These are phyloP conservation scores for Candida pini DNA, from an alignment of 805 yeast genomes.

Conservation along the genomic window DNA sequence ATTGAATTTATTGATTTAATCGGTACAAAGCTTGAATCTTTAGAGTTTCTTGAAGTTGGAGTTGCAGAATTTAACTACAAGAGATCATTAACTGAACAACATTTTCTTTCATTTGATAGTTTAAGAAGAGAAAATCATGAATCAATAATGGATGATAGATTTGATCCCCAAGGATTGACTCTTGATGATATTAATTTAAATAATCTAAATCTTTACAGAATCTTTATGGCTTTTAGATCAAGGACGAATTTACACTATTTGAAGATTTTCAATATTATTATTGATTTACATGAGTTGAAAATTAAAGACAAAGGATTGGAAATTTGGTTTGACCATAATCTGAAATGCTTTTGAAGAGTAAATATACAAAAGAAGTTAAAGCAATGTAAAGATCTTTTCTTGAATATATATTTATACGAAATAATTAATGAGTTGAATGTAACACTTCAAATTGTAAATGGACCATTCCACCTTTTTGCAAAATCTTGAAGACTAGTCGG, in stretches of 20 bases:
- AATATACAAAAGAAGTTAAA: too few relatives aligned
- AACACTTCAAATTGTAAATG: too few relatives aligned
- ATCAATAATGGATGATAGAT: neutral
- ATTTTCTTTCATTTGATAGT: slow-evolving; percentile 9
- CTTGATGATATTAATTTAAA: slow-evolving; percentile 6
- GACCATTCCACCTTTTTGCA: too few relatives aligned
- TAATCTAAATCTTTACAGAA: slow-evolving; percentile 5
- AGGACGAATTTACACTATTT: slow-evolving; percentile 14
- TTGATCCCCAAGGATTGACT: neutral
- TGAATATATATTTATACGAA: too few relatives aligned
- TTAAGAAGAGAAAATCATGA: slow-evolving; percentile 2
- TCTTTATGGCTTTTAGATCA: slow-evolving; percentile 5
- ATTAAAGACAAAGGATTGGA: slow-evolving; percentile 19
- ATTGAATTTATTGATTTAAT: slow-evolving; percentile 6
- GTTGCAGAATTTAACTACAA: slow-evolving; percentile 14
- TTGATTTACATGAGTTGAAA: slow-evolving; percentile 11
- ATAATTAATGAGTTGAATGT: too few relatives aligned
- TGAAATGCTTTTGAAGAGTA: slow-evolving; percentile 9
- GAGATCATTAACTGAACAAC: slow-evolving; percentile 8
- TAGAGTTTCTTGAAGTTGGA: slow-evolving; percentile 16
- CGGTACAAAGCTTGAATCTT: slow-evolving; percentile 1
- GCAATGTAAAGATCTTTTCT: too few relatives aligned
- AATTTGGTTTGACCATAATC: slow-evolving; percentile 19
- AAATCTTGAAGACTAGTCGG: too few relatives aligned
- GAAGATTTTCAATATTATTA: slow-evolving; percentile 15